phyloP scores from a whole-genome alignment of 202 grass and related monocot species.

The Dendrocalamus latiflorus region DNA sequence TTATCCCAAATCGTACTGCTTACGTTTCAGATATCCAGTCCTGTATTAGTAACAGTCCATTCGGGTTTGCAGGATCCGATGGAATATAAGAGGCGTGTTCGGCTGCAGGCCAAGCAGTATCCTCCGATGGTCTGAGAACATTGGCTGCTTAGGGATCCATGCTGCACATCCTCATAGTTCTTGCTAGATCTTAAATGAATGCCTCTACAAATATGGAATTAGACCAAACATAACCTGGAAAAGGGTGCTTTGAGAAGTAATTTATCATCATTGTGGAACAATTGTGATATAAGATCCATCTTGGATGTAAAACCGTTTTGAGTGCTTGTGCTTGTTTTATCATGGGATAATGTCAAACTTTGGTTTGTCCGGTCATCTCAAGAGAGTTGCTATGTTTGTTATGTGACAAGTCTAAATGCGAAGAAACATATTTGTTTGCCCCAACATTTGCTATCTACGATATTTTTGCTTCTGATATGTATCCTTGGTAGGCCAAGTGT shows the following conservation, averaged over 20 bases:
- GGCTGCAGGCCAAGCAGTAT: constrained; percentile 66
- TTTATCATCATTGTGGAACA: constrained; percentile 22
- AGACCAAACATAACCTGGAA: constrained; percentile 32
- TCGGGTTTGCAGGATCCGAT: constrained; percentile 44
- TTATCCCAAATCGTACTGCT: background rate
- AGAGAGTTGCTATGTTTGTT: background rate
- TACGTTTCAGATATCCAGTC: background rate
- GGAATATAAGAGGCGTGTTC: constrained; percentile 79
- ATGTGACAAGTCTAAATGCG: background rate
- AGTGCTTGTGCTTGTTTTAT: background rate
- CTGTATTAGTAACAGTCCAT: background rate
- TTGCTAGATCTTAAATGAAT: constrained; percentile 37
- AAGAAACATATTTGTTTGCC: background rate
- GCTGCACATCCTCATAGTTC: constrained; percentile 51
- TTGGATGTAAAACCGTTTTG: constrained; percentile 16
- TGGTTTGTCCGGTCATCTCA: background rate
- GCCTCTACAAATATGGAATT: constrained; percentile 31
- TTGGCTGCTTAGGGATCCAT: constrained; percentile 17
- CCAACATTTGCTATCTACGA: background rate
- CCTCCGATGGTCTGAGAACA: constrained; percentile 48
- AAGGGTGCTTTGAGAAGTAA: constrained; percentile 27
- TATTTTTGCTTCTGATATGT: background rate
- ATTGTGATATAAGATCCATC: background rate
- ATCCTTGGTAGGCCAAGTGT: background rate
- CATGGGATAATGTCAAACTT: constrained; percentile 21